A percentile compares a stretch with the other conserved stretches of the same genome.
Evolutionary conservation across 495 filamentous ascomycete species (phyloP).

Genomic region (Penicillium coprophilum): DNA sequence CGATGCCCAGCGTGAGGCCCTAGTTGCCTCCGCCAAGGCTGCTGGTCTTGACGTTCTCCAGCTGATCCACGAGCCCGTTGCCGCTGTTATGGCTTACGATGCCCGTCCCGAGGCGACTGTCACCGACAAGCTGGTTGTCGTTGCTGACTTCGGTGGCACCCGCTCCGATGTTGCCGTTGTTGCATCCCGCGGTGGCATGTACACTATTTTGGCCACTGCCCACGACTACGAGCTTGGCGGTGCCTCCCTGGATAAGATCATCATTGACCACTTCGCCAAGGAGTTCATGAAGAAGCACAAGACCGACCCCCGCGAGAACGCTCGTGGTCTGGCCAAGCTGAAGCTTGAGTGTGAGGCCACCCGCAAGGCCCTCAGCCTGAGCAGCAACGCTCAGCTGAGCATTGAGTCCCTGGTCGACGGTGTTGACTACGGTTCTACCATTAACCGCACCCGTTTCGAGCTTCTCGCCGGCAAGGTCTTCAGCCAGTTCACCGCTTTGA

Average conservation of each 20-base stretch:
- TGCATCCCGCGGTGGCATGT: conserved; percentile 89
- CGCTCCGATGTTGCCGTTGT: conserved; percentile 89
- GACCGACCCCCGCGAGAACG: conserved; percentile 78
- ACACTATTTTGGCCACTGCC: conserved; percentile 88
- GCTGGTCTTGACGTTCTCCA: conserved; percentile 90
- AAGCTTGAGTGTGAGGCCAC: conserved; percentile 86
- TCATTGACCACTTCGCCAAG: conserved; percentile 96
- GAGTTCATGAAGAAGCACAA: conserved; percentile 96
- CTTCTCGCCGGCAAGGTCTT: conserved; percentile 83
- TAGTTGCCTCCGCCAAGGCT: conserved; percentile 71
- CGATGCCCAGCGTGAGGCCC: conserved; percentile 78
- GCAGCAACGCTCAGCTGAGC: conserved; percentile 83
- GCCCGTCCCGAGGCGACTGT: conserved; percentile 72
- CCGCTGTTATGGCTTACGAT: conserved; percentile 89
- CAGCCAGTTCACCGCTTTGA: conserved; percentile 77
- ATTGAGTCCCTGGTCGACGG: conserved; percentile 86
- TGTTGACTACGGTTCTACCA: conserved; percentile 82
- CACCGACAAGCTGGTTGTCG: conserved; percentile 84
- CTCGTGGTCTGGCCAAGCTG: conserved; percentile 82
- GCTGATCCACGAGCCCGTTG: conserved; percentile 89
- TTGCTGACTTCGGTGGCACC: conserved; percentile 90
- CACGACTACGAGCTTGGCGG: conserved; percentile 94
- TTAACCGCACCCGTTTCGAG: conserved; percentile 93
- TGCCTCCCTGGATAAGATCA: conserved; percentile 75
- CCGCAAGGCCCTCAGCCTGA: conserved; percentile 85